Percentiles rank a stretch among this genome's conserved stretches.
Evolutionary conservation across 2,329 filamentous ascomycete species (phyloP).

Genomic region (Pseudovirgaria hyperparasitica): DNA sequence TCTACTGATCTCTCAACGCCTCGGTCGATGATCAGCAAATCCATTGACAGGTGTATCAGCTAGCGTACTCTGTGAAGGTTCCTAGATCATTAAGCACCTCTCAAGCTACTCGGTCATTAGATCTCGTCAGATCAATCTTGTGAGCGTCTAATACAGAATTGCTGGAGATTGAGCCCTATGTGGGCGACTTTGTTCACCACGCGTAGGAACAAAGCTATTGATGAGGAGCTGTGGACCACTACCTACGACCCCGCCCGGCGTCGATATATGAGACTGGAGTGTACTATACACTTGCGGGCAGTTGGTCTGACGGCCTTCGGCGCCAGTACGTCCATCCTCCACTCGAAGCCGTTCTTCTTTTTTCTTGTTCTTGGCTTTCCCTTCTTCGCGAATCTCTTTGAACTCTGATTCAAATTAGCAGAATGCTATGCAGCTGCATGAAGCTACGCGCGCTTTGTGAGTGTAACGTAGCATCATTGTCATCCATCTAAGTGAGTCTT

Average conservation of each 20-base stretch:
- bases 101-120: too few relatives aligned
- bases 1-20: too few relatives aligned
- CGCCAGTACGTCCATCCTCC: constrained; percentile 71
- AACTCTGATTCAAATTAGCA: constrained; percentile 54
- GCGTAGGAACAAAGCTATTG: constrained; percentile 37
- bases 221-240: constrained; percentile 36
- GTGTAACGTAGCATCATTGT: constrained; percentile 26
- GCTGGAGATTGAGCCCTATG: constrained; percentile 32
- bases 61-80: too few relatives aligned
- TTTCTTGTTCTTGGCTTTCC: constrained; percentile 99
- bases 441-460: constrained; percentile 7
- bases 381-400: constrained; percentile 97
- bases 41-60: too few relatives aligned
- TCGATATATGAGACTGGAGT: constrained; percentile 32
- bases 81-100: too few relatives aligned
- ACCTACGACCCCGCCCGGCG: constrained; percentile 27
- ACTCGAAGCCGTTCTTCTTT: constrained; percentile 83
- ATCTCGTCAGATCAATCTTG: too few relatives aligned
- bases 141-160: too few relatives aligned
- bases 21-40: too few relatives aligned
- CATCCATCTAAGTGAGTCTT: constrained; percentile 5
- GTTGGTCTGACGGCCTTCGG: constrained; percentile 43
- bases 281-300: constrained; percentile 33
- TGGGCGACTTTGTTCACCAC: constrained; percentile 30
- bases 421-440: constrained; percentile 22